A percentile compares a stretch with the other conserved stretches of the same genome.
phyloP scores from a whole-genome alignment of 306 rosid genomes.

The Macrotyloma uniflorum region DNA sequence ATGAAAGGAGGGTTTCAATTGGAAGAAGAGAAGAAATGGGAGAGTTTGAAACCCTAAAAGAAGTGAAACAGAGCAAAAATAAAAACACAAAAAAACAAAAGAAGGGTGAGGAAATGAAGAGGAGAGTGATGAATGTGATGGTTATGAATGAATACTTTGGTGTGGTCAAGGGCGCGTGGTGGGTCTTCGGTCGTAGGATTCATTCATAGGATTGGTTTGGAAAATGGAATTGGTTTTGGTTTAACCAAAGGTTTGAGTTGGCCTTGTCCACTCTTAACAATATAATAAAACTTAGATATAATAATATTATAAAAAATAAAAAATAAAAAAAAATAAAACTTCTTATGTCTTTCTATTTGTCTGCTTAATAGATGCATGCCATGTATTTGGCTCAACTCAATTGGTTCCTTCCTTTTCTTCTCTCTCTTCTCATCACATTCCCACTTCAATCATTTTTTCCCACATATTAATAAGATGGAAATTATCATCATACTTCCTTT shows the following conservation, averaged over 20 bases:
- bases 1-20: slow-evolving; percentile 9
- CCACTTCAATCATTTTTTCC: slow-evolving; percentile 13
- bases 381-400: slow-evolving; percentile 24
- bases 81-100: slow-evolving; percentile 12
- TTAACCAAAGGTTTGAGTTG: slow-evolving; percentile 21
- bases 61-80: neutral
- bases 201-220: slow-evolving; percentile 28
- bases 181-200: slow-evolving; percentile 32
- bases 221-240: neutral
- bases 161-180: slow-evolving; percentile 48
- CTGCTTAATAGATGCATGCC: slow-evolving; percentile 11
- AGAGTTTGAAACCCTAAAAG: slow-evolving; percentile 48
- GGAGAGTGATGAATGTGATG: slow-evolving; percentile 25
- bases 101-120: slow-evolving; percentile 6
- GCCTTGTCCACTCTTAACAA: slow-evolving; percentile 3
- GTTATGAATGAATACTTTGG: slow-evolving; percentile 14
- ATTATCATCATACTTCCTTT: slow-evolving; percentile 32
- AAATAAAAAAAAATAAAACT: too few relatives aligned
- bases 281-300: neutral
- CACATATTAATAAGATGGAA: slow-evolving; percentile 7
- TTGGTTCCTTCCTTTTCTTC: neutral
- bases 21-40: neutral
- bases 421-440: slow-evolving; percentile 8
- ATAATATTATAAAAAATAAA: too few relatives aligned
- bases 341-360: neutral